Percentiles rank a stretch among this genome's conserved stretches.
Conservation (phyloP, 2,329 filamentous ascomycete species). For the Ceratocystis papillata region DNA sequence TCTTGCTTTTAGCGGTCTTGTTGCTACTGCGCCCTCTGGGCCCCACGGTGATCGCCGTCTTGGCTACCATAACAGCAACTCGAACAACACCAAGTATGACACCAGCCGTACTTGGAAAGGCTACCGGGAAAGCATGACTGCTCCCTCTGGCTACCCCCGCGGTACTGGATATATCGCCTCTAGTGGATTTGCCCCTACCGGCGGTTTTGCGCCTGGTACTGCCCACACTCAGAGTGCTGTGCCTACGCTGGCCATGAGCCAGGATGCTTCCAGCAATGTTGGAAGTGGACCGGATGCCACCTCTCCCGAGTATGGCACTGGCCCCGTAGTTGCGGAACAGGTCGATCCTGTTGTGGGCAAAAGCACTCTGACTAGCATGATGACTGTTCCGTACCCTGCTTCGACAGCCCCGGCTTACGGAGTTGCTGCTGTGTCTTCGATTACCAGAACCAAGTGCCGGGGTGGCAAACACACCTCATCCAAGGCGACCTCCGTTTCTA, state of each 20-base stretch:
- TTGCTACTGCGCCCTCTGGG: slow-evolving; percentile 4
- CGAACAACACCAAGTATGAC: not conserved
- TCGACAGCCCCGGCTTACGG: not conserved
- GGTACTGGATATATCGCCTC: not conserved
- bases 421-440: not conserved
- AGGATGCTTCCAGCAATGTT: not conserved
- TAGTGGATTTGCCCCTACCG: not conserved
- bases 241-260: not conserved
- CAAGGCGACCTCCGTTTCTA: not conserved
- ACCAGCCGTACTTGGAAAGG: not conserved
- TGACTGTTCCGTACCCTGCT: not conserved
- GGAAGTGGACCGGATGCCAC: not conserved
- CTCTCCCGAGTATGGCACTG: not conserved
- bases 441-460: not conserved
- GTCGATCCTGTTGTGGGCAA: not conserved
- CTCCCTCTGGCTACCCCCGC: not conserved
- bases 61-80: not conserved
- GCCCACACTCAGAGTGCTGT: not conserved
- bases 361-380: not conserved
- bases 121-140: not conserved
- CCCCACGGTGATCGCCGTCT: not conserved
- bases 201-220: not conserved
- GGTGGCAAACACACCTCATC: not conserved
- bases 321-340: not conserved
- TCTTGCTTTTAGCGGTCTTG: slow-evolving; percentile 13